Base-by-base conservation (phyloP, 2,329 filamentous ascomycete species). In the Trichoderma asperellum region DNA sequence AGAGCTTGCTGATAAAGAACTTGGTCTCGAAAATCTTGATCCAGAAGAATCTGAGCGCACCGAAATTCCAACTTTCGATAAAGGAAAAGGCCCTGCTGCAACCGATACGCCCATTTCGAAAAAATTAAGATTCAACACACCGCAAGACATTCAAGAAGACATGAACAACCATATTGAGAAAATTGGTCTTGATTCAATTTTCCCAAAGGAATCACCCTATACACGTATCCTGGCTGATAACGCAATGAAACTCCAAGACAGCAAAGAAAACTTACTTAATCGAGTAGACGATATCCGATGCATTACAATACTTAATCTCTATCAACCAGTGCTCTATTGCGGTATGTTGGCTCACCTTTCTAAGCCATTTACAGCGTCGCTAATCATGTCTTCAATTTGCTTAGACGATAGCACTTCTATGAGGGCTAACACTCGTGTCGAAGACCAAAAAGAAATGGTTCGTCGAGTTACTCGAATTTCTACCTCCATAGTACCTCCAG, bases 371-470 rank as follows among this genome's bases (percentile, higher is more conserved):
- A 62, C 24, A 7, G 40, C 27, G 0, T n/a, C 29, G 5, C 24
- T 29, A 21, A 53, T 10, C 1, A 43, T 56, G 4, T 16, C n/a
- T 14, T 24, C 32, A 32, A 7, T 12, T 2, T 21, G 1, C 14
- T 27, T 40, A 70, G 69, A 70, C n/a, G 69, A 70, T 18, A 70
- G 69, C 12, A 21, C 37, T 27, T 70, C 69, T 0, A 70, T 70
- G 69, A 58, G 21, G 29, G 21, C 12, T 6, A 52, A 40, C 32
- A 59, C 63, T 14, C 63, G 69, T 2, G 37, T 43, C 3, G 11
- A 62, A 1, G 69, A 70, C 27, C 69, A 70, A 49, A 53, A n/a
- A 5, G 52, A 58, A 0, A 47, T 70, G 7, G 63, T 58, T 18
- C 27, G 35, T 14, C 69, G 49, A 16, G 59, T 68, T 16, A 32